Conservation (phyloP, 2,329 filamentous ascomycete genomes). For the Cladobotryum mycophilum region DNA sequence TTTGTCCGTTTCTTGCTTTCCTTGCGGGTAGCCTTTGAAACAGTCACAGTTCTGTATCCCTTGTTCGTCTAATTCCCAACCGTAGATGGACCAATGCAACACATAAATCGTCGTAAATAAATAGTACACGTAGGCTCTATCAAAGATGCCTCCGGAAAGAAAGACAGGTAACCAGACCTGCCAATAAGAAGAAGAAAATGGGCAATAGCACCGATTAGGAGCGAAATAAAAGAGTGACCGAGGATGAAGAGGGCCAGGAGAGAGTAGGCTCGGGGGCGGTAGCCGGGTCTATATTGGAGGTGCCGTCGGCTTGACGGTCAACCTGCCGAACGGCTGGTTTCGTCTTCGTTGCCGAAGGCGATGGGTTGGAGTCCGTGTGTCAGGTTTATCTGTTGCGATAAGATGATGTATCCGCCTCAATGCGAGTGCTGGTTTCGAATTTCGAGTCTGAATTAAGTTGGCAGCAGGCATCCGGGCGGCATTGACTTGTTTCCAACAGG, state of each 20-base stretch:
- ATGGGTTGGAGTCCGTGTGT: conserved; percentile 13
- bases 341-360: conserved; percentile 12
- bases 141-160: conserved; percentile 17
- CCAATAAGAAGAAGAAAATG: conserved; percentile 8
- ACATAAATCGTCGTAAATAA: conserved; percentile 10
- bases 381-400: conserved; percentile 11
- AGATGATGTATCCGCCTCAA: background rate
- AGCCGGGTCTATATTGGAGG: conserved; percentile 9
- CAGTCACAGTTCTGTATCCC: background rate
- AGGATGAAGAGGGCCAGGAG: conserved; percentile 6
- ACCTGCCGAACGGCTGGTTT: conserved; percentile 9
- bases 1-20: conserved; percentile 2
- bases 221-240: conserved; percentile 8
- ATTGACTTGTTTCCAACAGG: conserved; percentile 30
- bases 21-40: conserved; percentile 2
- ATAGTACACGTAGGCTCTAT: conserved; percentile 19
- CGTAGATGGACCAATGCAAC: background rate
- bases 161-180: conserved; percentile 50
- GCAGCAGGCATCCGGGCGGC: conserved; percentile 50
- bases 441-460: conserved; percentile 30
- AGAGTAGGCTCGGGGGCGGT: background rate
- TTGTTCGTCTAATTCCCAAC: conserved; percentile 3
- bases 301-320: conserved; percentile 9
- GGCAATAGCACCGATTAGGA: conserved; percentile 4
- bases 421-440: background rate